Conservation (phyloP, 2,329 filamentous ascomycete species). For the Phaeosphaeriaceae sp. region DNA sequence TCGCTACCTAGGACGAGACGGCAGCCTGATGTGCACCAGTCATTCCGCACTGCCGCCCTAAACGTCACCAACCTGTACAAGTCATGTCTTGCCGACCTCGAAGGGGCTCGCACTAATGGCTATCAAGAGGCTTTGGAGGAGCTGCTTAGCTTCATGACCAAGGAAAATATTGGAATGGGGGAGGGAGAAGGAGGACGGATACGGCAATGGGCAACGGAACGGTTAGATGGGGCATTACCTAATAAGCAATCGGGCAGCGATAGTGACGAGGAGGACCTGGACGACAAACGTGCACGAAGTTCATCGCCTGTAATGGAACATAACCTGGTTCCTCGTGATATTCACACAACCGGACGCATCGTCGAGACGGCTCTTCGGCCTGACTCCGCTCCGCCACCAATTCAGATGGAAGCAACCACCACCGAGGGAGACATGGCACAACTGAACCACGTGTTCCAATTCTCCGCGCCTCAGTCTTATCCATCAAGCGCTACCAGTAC, state of each 20-base stretch:
- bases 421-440: conserved; percentile 36
- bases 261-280: conserved; percentile 72
- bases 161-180: conserved; percentile 75
- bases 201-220: conserved; percentile 72
- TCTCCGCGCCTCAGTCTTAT: conserved; percentile 68
- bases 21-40: conserved; percentile 70
- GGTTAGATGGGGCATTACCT: conserved; percentile 67
- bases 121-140: conserved; percentile 96
- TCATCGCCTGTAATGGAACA: conserved; percentile 66
- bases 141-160: conserved; percentile 82
- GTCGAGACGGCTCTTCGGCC: conserved; percentile 26
- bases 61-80: conserved; percentile 98
- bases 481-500: too few species aligned
- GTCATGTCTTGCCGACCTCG: conserved; percentile 78
- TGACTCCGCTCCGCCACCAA: conserved; percentile 46
- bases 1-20: conserved; percentile 46
- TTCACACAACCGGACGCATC: conserved; percentile 30
- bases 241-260: conserved; percentile 61
- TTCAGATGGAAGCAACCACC: conserved; percentile 48
- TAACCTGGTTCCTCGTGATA: conserved; percentile 53
- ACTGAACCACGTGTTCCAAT: conserved; percentile 64
- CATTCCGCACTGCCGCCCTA: conserved; percentile 89
- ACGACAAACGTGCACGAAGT: conserved; percentile 63
- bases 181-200: conserved; percentile 78
- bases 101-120: conserved; percentile 76